Percentiles rank a stretch among this genome's conserved stretches.
These are phyloP conservation scores for Leptomonas pyrrhocoris DNA, from an alignment of 208 protist species.

Conservation along the genomic window DNA sequence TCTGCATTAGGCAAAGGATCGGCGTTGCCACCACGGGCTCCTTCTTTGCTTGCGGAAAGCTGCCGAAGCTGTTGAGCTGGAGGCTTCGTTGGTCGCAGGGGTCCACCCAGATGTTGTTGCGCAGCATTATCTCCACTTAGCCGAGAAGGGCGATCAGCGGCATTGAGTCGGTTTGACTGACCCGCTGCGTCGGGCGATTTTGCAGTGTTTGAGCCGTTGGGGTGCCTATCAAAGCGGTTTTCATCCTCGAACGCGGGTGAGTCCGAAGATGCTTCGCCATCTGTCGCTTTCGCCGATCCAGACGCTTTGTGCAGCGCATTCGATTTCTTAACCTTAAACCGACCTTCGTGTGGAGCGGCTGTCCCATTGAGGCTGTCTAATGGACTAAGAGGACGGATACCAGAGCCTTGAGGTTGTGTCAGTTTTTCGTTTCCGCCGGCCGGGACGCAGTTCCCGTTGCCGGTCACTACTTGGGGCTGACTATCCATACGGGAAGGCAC, in stretches of 20 bases:
- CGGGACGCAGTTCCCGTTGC: neutral
- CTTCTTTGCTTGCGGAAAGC: neutral
- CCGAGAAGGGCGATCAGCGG: no score
- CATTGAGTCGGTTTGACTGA: neutral
- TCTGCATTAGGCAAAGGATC: neutral
- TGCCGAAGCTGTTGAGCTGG: neutral
- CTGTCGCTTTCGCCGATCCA: neutral
- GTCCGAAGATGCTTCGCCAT: neutral
- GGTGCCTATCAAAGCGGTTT: neutral
- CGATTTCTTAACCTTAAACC: neutral
- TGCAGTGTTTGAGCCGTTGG: neutral
- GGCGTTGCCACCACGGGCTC: neutral
- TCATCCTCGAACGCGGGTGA: conserved; percentile 2
- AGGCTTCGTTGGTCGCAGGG: neutral
- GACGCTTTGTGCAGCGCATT: neutral
- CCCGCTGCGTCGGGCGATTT: neutral
- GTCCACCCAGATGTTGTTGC: neutral
- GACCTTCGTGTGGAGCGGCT: neutral
- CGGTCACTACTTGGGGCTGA: neutral
- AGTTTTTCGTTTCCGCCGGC: neutral
- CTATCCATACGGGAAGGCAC: neutral
- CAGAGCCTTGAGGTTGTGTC: neutral
- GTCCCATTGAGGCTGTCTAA: neutral
- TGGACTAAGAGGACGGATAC: neutral
- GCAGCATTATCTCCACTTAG: neutral